Evolutionary conservation across 2,329 filamentous ascomycete species (phyloP), one percentile per base, ranked within the genome.

Genomic region (Apiospora arundinis): DNA sequence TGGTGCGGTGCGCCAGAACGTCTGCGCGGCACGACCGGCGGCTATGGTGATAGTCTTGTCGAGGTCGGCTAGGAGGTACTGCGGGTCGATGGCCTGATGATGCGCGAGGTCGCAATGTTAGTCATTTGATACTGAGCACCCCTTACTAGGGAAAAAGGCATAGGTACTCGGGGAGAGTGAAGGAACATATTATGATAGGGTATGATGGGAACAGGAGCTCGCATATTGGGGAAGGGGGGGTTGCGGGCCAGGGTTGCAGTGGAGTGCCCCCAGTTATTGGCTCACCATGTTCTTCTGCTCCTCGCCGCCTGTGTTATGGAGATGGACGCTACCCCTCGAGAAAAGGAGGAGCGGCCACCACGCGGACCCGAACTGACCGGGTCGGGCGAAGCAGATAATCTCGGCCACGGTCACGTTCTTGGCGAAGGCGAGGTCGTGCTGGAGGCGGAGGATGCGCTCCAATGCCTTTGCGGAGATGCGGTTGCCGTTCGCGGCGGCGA

Each of bases 391-490:
- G 18, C 16, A 4, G n/a, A 78, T 77, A 21, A 84, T 76, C 75
- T 89, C 87, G 0, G 81, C 83, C 2, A 87, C 77, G 0, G 87
- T 84, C 0, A 86, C 80, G 16, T 81, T 78, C 70, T 81, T 77
- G 23, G 80, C 77, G 76, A 88, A 88, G 21, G 89, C 81, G 12
- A 88, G 78, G 68, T 85, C 81, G 72, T 87, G 80, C 76, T 88
- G 85, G 3, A 85, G 77, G 9, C 77, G 76, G 25, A 88, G 79
- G 1, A 87, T 76, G 18, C 76, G 75, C 71, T 85, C 80, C 42
- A 87, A 72, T 18, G 80, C 78, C 18, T 78, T 70, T 5, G 77
- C 73, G 12, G 76, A 74, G 16, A 82, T 75, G 9, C 73, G 77
- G 21, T 78, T 77, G 5, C 75, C 72, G 68, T 77, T 77, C 3